Conservation (phyloP, 495 filamentous ascomycete genomes). For the Xylaria castorea region DNA sequence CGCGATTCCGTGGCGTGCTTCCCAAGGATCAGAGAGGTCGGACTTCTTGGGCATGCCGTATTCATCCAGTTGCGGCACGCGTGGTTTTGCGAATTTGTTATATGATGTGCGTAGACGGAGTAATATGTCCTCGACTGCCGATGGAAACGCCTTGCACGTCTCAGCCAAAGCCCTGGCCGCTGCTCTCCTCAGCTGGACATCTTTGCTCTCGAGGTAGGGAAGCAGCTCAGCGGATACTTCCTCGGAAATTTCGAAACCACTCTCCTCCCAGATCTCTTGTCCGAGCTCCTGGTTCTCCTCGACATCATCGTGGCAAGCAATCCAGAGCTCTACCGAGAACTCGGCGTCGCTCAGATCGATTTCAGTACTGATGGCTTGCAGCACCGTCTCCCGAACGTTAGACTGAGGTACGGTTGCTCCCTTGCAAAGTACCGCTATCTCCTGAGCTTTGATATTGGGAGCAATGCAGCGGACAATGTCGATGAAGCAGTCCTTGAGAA, state of each 20-base stretch:
- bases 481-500: slow-evolving; percentile 87
- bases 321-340: slow-evolving; percentile 91
- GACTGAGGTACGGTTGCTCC: slow-evolving; percentile 79
- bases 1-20: slow-evolving; percentile 84
- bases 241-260: slow-evolving; percentile 72
- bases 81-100: slow-evolving; percentile 76
- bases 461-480: slow-evolving; percentile 83
- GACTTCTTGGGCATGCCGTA: slow-evolving; percentile 91
- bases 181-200: slow-evolving; percentile 80
- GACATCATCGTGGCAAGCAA: slow-evolving; percentile 87
- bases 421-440: slow-evolving; percentile 73
- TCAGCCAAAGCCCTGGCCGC: slow-evolving; percentile 84
- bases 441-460: slow-evolving; percentile 70
- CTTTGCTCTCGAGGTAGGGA: slow-evolving; percentile 78
- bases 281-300: slow-evolving; percentile 87
- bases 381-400: slow-evolving; percentile 79
- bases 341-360: slow-evolving; percentile 86
- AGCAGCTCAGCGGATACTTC: slow-evolving; percentile 69
- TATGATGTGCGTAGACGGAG: slow-evolving; percentile 71
- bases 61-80: slow-evolving; percentile 80
- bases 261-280: slow-evolving; percentile 91
- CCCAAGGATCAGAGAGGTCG: slow-evolving; percentile 87
- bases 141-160: slow-evolving; percentile 63
- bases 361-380: slow-evolving; percentile 90
- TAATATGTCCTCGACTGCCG: slow-evolving; percentile 57